phyloP scores from a whole-genome alignment of 257 asterid species.

The Mitragyna speciosa region DNA sequence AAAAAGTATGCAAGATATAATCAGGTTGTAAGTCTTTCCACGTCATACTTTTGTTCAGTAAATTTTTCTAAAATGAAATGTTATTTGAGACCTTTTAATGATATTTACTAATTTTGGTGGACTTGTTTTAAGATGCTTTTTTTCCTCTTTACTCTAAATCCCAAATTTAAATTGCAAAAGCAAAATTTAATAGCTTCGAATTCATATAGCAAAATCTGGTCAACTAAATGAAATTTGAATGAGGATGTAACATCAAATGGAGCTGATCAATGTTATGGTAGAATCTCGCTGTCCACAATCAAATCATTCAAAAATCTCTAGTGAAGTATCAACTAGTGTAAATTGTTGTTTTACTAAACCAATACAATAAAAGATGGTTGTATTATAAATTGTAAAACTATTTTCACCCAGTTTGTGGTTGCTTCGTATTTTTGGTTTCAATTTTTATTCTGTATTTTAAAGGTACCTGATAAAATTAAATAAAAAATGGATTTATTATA shows the following conservation, averaged over 20 bases:
- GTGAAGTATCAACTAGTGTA: background rate
- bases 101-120: background rate
- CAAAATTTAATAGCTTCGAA: background rate
- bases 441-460: no score
- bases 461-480: no score
- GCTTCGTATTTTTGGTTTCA: background rate
- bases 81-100: no score
- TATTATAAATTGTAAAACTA: background rate
- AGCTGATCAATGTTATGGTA: background rate
- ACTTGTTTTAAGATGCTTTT: background rate
- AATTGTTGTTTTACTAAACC: background rate
- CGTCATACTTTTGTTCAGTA: background rate
- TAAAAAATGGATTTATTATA: no score
- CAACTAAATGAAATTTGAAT: background rate
- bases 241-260: background rate
- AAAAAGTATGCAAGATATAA: background rate
- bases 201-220: background rate
- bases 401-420: background rate
- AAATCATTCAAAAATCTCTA: background rate
- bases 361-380: background rate
- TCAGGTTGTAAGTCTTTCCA: background rate
- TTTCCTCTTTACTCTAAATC: background rate
- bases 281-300: background rate
- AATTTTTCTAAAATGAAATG: no score
- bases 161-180: background rate